phyloP scores from a whole-genome alignment of 2,329 filamentous ascomycete genomes.

The Neofusicoccum sp. region DNA sequence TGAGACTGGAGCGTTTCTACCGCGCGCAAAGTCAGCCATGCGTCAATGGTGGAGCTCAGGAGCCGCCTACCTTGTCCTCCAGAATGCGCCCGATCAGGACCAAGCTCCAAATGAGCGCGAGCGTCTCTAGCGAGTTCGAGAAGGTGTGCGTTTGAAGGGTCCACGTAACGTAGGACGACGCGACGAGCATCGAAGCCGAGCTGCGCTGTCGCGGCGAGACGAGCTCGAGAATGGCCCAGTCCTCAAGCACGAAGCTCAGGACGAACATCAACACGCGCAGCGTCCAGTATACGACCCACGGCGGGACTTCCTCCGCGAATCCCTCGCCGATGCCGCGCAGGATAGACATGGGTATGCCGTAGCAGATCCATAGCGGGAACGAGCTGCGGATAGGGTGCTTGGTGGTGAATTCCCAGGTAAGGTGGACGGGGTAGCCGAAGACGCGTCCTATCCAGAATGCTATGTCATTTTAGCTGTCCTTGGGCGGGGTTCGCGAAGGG shows the following conservation, averaged over 20 bases:
- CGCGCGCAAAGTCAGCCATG: constrained; percentile 31
- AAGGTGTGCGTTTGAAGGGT: constrained; percentile 98
- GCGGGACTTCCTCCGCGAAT: constrained; percentile 76
- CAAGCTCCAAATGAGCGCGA: constrained; percentile 90
- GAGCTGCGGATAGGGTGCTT: constrained; percentile 88
- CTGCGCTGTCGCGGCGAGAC: constrained; percentile 65
- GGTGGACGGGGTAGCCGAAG: constrained; percentile 85
- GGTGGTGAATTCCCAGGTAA: constrained; percentile 96
- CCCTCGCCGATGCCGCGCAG: constrained; percentile 92
- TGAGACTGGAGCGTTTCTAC: constrained; percentile 72
- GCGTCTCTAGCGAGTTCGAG: constrained; percentile 94
- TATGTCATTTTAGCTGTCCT: constrained; percentile 20
- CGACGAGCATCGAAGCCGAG: constrained; percentile 78
- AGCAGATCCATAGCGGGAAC: constrained; percentile 94
- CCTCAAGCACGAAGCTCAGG: constrained; percentile 92
- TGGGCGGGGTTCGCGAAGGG: not conserved
- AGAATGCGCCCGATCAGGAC: constrained; percentile 88
- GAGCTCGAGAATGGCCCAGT: constrained; percentile 95
- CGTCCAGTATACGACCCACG: constrained; percentile 87
- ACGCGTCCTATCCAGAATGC: constrained; percentile 70
- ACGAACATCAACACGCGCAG: constrained; percentile 90
- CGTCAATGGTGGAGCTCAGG: constrained; percentile 28
- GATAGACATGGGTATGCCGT: constrained; percentile 90
- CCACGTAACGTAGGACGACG: constrained; percentile 98
- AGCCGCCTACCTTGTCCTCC: constrained; percentile 67